Evolutionary conservation across 768 basidiomycete genomes (phyloP).

Genomic region (Naganishia friedmannii): DNA sequence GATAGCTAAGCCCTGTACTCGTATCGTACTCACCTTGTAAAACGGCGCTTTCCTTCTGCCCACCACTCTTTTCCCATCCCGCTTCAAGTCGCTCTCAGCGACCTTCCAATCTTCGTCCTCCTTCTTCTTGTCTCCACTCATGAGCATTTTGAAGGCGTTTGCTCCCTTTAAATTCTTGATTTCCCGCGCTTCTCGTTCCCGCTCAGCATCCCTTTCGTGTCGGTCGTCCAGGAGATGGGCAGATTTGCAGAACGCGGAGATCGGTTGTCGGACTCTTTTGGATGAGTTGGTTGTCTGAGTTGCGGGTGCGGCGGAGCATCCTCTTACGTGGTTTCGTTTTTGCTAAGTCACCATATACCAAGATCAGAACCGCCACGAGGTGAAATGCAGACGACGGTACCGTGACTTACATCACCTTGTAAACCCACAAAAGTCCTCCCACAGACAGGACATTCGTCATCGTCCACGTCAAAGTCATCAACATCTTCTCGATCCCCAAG

Average conservation of each 20-base stretch:
- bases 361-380: conserved; percentile 14
- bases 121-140: conserved; percentile 80
- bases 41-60: conserved; percentile 77
- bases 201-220: conserved; percentile 16
- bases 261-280: conserved; percentile 40
- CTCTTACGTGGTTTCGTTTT: conserved; percentile 62
- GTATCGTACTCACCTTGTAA: conserved; percentile 69
- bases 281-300: not conserved
- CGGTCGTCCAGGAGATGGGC: conserved; percentile 31
- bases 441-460: conserved; percentile 44
- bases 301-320: conserved; percentile 57
- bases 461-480: conserved; percentile 32
- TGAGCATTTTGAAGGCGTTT: conserved; percentile 74
- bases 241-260: conserved; percentile 45
- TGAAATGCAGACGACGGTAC: too few species aligned
- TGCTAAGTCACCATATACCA: conserved; percentile 37
- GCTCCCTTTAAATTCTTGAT: conserved; percentile 39
- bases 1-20: not conserved
- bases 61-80: conserved; percentile 44
- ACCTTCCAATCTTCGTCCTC: conserved; percentile 84
- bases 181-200: too few species aligned
- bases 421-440: conserved; percentile 42
- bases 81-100: conserved; percentile 56
- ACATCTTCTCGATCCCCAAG: conserved; percentile 8
- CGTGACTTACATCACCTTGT: conserved; percentile 46